A percentile compares a stretch with the other conserved stretches of the same genome.
These are phyloP conservation scores for Arthrobotrys pseudoclavata DNA, from an alignment of 2,329 filamentous ascomycete species.

Conservation along the genomic window DNA sequence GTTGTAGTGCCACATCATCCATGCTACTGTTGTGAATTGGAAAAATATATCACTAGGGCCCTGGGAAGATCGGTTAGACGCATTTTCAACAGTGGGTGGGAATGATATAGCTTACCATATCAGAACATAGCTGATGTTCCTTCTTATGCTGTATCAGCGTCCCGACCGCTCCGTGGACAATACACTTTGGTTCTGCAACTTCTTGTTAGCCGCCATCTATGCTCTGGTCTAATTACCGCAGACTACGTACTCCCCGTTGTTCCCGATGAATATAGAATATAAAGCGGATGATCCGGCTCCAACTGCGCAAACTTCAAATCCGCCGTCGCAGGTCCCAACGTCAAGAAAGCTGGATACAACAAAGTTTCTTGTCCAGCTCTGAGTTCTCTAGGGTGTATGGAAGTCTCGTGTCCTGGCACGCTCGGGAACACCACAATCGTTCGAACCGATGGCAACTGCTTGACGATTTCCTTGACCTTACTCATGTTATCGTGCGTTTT, in stretches of 20 bases:
- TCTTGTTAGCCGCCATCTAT: slow-evolving; percentile 63
- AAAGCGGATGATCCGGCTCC: slow-evolving; percentile 86
- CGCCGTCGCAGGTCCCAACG: slow-evolving; percentile 46
- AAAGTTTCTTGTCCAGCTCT: slow-evolving; percentile 46
- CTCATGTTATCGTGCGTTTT: slow-evolving; percentile 83
- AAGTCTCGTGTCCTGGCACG: slow-evolving; percentile 66
- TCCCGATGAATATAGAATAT: slow-evolving; percentile 92
- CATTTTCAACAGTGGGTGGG: not conserved
- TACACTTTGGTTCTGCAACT: slow-evolving; percentile 82
- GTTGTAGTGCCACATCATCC: slow-evolving; percentile 99
- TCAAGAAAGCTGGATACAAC: slow-evolving; percentile 66
- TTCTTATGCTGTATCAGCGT: slow-evolving; percentile 98
- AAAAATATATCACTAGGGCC: slow-evolving; percentile 62
- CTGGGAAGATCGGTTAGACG: slow-evolving; percentile 6
- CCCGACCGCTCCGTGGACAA: slow-evolving; percentile 90
- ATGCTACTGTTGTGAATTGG: slow-evolving; percentile 63
- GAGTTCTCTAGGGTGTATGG: slow-evolving; percentile 51
- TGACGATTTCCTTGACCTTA: slow-evolving; percentile 83
- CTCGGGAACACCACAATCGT: slow-evolving; percentile 82
- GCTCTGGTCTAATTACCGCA: not conserved
- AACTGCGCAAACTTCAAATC: slow-evolving; percentile 79
- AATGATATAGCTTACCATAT: slow-evolving; percentile 71
- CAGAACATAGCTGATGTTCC: slow-evolving; percentile 89
- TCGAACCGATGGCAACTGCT: slow-evolving; percentile 76
- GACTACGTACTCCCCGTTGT: slow-evolving; percentile 75